These are phyloP conservation scores for Rhododendron molle DNA, from an alignment of 148 eudicot genomes.

Conservation along the genomic window DNA sequence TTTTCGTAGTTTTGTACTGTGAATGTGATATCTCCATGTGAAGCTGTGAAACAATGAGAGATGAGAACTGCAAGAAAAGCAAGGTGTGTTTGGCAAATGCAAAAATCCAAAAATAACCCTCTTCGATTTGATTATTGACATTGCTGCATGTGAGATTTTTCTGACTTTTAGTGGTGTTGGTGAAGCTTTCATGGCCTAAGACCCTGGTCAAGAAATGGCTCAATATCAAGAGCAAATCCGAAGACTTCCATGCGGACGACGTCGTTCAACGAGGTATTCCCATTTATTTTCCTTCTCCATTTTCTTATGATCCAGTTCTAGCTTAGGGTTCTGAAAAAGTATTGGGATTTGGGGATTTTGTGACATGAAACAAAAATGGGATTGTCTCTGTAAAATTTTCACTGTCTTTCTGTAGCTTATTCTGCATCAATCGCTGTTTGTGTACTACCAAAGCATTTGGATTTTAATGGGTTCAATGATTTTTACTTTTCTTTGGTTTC, in stretches of 20 bases:
- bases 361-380: background rate
- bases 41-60: conserved; percentile 71
- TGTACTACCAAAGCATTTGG: conserved; percentile 29
- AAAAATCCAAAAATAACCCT: background rate
- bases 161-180: conserved; percentile 28
- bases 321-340: conserved; percentile 8
- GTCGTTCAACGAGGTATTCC: conserved; percentile 46
- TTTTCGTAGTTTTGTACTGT: background rate
- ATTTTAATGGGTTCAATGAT: conserved; percentile 17
- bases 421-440: conserved; percentile 34
- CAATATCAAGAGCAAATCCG: conserved; percentile 74
- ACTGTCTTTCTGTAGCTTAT: conserved; percentile 16
- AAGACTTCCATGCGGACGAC: conserved; percentile 84
- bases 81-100: conserved; percentile 55
- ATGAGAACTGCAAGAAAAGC: conserved; percentile 77
- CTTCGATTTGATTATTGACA: conserved; percentile 2
- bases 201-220: conserved; percentile 94
- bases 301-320: background rate
- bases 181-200: conserved; percentile 92
- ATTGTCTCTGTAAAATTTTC: background rate
- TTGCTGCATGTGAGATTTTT: conserved; percentile 13
- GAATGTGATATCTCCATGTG: conserved; percentile 26
- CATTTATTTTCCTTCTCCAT: background rate
- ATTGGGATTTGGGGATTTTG: background rate
- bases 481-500: conserved; percentile 9